These are phyloP conservation scores for Cercospora canescens DNA, from an alignment of 2,329 filamentous ascomycete genomes.

Conservation along the genomic window DNA sequence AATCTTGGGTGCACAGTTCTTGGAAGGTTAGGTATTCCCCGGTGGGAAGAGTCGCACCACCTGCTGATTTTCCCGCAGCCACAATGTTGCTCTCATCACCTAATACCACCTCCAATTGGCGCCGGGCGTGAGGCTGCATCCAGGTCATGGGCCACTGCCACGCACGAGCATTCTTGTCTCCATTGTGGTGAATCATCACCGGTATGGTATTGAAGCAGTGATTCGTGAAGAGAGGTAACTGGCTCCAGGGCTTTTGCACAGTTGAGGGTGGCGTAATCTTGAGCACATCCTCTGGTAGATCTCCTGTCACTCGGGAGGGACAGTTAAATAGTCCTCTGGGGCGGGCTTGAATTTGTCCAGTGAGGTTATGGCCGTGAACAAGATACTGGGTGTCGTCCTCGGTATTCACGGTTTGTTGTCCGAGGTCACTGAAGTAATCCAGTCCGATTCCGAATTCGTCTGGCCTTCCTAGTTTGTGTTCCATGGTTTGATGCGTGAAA, in stretches of 20 bases:
- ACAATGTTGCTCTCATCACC: conserved; percentile 23
- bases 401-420: conserved; percentile 27
- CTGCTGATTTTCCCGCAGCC: conserved; percentile 35
- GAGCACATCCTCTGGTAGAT: conserved; percentile 25
- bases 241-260: conserved; percentile 19
- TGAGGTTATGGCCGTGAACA: conserved; percentile 11
- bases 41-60: conserved; percentile 41
- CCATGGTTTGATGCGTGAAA: conserved; percentile 24
- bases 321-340: conserved; percentile 10
- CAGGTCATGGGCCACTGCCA: conserved; percentile 20
- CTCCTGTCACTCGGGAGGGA: conserved; percentile 5
- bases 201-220: conserved; percentile 28
- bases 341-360: conserved; percentile 17
- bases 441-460: conserved; percentile 34
- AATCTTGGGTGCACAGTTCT: conserved; percentile 23
- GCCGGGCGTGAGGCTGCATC: conserved; percentile 22
- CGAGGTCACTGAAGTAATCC: conserved; percentile 32
- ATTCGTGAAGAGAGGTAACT: conserved; percentile 26
- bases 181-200: conserved; percentile 33
- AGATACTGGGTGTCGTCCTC: conserved; percentile 21
- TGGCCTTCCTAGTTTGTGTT: conserved; percentile 45
- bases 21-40: conserved; percentile 37
- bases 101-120: conserved; percentile 29
- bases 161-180: conserved; percentile 22
- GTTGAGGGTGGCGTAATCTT: conserved; percentile 15